Evolutionary conservation across 148 eudicot genomes (phyloP).

Genomic region (Rhododendron kiyosumense): DNA sequence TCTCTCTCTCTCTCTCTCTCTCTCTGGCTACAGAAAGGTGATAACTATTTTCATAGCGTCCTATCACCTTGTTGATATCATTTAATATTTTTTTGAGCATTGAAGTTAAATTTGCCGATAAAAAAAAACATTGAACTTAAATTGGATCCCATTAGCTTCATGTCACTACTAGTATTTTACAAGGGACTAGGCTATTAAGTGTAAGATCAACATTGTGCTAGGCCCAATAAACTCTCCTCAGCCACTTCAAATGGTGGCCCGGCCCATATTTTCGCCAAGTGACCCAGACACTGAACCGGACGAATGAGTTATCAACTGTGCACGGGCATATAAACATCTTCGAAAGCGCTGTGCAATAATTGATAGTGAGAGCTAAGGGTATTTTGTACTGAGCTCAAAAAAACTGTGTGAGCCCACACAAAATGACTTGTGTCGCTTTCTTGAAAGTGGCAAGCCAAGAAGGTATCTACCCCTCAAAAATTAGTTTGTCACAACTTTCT

Average conservation of each 20-base stretch:
- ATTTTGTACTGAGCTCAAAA: too few relatives aligned
- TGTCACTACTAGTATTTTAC: background rate
- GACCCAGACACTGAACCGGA: background rate
- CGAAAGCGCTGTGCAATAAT: too few relatives aligned
- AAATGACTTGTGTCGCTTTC: conserved; percentile 7
- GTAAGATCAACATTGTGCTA: background rate
- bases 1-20: too few relatives aligned
- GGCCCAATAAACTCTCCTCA: background rate
- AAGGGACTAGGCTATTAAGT: background rate
- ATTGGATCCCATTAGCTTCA: background rate
- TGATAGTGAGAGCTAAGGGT: too few relatives aligned
- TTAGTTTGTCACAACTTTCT: background rate
- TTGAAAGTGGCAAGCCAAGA: background rate
- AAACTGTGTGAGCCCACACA: background rate
- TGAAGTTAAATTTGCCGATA: too few relatives aligned
- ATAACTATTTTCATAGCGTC: background rate
- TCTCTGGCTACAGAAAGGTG: background rate
- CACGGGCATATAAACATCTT: background rate
- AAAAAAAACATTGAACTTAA: too few relatives aligned
- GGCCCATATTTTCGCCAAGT: background rate
- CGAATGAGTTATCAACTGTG: background rate
- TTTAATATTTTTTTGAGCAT: too few relatives aligned
- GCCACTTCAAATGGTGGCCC: background rate
- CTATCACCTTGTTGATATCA: background rate
- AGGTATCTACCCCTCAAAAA: background rate